Evolutionary conservation across 2,329 filamentous ascomycete species (phyloP).

Genomic region (Diaporthe velutina): DNA sequence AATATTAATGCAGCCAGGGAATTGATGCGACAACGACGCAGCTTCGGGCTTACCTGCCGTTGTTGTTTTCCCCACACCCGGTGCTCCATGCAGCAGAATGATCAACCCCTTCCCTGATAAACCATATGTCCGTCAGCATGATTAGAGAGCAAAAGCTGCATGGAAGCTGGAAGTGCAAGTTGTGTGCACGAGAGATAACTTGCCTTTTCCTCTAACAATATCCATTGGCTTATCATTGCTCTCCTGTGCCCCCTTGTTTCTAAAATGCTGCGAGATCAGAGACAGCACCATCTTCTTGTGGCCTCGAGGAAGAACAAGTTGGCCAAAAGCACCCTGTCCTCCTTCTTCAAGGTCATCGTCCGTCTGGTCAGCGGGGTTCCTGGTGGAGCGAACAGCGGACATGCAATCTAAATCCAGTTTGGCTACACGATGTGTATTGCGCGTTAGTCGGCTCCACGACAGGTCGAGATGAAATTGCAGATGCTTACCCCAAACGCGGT

Average conservation of each 20-base stretch:
- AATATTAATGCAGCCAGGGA: too few species aligned
- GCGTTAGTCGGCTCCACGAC: too few species aligned
- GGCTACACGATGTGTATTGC: not conserved
- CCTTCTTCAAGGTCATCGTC: conserved; percentile 1
- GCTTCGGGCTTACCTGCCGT: conserved; percentile 46
- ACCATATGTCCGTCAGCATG: not conserved
- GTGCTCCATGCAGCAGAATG: conserved; percentile 49
- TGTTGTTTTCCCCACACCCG: conserved; percentile 51
- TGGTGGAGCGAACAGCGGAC: not conserved
- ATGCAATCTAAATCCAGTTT: conserved; percentile 1
- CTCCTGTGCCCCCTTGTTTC: conserved; percentile 42
- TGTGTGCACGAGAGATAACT: not conserved
- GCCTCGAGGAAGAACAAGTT: conserved; percentile 44
- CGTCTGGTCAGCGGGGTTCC: not conserved
- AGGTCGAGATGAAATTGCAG: too few species aligned
- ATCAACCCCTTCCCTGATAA: conserved; percentile 48
- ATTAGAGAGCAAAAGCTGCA: too few species aligned
- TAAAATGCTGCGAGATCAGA: conserved; percentile 50
- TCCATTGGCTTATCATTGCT: conserved; percentile 44
- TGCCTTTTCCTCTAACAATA: conserved; percentile 51
- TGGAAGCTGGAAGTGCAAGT: too few species aligned
- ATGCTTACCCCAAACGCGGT: conserved; percentile 50
- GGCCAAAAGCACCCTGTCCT: conserved; percentile 43
- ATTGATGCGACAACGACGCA: too few species aligned
- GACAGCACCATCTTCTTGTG: conserved; percentile 49